These are phyloP conservation scores for Fraxinus americana DNA, from an alignment of 257 asterid species.

Conservation along the genomic window DNA sequence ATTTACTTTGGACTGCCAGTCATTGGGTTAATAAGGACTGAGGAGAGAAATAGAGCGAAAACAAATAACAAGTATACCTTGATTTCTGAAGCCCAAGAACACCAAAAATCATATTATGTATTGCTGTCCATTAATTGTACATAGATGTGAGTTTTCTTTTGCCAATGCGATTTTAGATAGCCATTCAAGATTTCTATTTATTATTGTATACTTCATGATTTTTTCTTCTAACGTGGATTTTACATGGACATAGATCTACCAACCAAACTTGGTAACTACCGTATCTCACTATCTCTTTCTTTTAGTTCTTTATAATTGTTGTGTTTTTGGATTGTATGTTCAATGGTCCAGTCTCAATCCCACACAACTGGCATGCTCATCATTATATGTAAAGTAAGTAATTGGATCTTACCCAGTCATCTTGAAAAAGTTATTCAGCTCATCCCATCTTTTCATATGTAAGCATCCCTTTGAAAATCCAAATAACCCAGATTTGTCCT, in stretches of 20 bases:
- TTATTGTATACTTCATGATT: not conserved
- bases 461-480: conserved; percentile 95
- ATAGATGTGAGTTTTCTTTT: not conserved
- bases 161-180: not conserved
- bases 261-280: not conserved
- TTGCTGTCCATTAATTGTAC: not conserved
- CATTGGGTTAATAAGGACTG: not conserved
- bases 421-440: conserved; percentile 70
- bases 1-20: not conserved
- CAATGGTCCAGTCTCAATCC: not conserved
- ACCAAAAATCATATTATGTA: not conserved
- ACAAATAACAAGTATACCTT: not conserved
- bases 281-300: not conserved
- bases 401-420: conserved; percentile 66
- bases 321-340: not conserved
- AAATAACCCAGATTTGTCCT: conserved; percentile 71
- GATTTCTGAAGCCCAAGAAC: not conserved
- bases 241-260: not conserved
- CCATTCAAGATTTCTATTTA: not conserved
- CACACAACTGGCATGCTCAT: not conserved
- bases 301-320: not conserved
- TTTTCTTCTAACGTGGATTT: not conserved
- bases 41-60: not conserved
- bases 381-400: conserved; percentile 10
- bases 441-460: conserved; percentile 88